Base-by-base conservation (phyloP, 768 basidiomycete genomes). In the Tubosaeta sp. region DNA sequence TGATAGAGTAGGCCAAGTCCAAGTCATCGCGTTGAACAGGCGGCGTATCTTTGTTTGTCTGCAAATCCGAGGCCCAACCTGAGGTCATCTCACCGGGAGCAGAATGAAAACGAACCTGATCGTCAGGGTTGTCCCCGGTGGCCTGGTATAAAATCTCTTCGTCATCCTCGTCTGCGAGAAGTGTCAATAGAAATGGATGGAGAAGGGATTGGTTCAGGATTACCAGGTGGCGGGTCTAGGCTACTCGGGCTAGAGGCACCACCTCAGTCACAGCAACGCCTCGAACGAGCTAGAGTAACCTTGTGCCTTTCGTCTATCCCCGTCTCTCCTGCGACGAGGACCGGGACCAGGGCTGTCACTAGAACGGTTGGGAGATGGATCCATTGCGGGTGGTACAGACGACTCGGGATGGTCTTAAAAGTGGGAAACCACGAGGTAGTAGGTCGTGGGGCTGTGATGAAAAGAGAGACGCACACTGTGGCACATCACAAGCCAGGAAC, bases 1-100 rank as follows among this genome's bases (percentile, higher is more conserved):
- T 65, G 57, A 82, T 66, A 4, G 60, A 70, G 46, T 46, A 45
- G 10, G 54, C 54, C 45, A 69, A 42, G 31, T 71, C 69, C 16
- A 47, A 26, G 31, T 42, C 55, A 32, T 64, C 56, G 4, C 22
- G 22, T 22, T 22, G 22, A 22, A 22, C 22, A 22, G 8, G 49
- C 17, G 26, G 39, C 10, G 3, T 6, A 8, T 64, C 57, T 13
- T 55, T 17, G 37, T 58, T 56, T 51, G 57, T 66, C 65, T 68
- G 43, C 17, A 32, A 25, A 50, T 37, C 2, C 39, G 14, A 17
- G 27, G 51, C 53, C 14, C 2, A 6, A 13, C 9, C 22, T 7
- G 19, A 39, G 26, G 32, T 22, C 48, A 27, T 5, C 5, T 22
- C 22, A 19, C 3, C 1, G 25, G 33, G 11, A 39, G 5, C 19